phyloP scores from a whole-genome alignment of 2,329 filamentous ascomycete genomes.

The Cadophora luteo-olivacea region DNA sequence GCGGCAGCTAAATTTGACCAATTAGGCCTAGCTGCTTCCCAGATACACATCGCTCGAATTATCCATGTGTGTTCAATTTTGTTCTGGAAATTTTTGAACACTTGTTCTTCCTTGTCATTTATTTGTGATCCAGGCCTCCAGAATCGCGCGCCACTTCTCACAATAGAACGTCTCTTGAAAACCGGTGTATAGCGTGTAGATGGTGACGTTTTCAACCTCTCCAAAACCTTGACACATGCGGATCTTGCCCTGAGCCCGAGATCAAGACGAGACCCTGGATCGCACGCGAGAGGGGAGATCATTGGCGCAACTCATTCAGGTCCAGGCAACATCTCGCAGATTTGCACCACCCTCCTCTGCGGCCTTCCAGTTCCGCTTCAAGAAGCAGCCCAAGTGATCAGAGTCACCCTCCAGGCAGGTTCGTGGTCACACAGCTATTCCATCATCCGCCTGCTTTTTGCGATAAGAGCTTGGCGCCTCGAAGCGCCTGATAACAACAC shows the following conservation, averaged over 20 bases:
- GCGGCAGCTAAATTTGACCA: constrained; percentile 4
- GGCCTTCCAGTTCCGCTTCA: constrained; percentile 6
- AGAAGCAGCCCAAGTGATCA: constrained; percentile 6
- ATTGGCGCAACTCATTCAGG: constrained; percentile 34
- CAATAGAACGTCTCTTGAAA: background rate
- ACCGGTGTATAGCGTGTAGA: background rate
- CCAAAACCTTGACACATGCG: constrained; percentile 16
- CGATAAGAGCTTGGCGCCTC: constrained; percentile 24
- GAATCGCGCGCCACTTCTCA: background rate
- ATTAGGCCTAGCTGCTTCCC: constrained; percentile 6
- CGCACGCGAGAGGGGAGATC: constrained; percentile 31
- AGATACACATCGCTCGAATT: constrained; percentile 15
- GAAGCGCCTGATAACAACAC: constrained; percentile 28
- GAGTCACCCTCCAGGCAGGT: constrained; percentile 19
- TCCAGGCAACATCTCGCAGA: constrained; percentile 27
- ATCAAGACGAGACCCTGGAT: constrained; percentile 18
- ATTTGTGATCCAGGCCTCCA: background rate
- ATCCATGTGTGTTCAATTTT: constrained; percentile 23
- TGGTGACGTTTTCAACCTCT: background rate
- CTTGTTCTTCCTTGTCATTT: background rate
- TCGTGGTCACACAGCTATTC: constrained; percentile 18
- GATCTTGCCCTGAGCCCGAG: constrained; percentile 18
- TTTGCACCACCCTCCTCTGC: constrained; percentile 19
- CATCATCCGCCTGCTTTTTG: constrained; percentile 16
- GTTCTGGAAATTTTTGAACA: background rate